Base-by-base conservation (phyloP, 2,329 filamentous ascomycete species). In the Stachybotrys chlorohalonatus region DNA sequence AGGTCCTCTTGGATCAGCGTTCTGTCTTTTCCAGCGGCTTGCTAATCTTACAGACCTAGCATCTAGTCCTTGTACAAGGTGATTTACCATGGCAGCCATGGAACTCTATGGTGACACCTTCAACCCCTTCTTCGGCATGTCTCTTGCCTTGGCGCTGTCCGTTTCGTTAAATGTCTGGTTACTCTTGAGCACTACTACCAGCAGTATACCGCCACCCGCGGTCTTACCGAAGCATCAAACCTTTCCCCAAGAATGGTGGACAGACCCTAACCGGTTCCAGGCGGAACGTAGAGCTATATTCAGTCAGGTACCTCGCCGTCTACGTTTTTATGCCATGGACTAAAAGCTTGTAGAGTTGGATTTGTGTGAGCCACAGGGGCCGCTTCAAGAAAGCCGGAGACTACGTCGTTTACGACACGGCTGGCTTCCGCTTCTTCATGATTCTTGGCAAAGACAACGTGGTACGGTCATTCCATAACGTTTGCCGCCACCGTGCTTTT, bases 261-360 rank as follows among this genome's bases (percentile, higher is more conserved):
- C 49, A 7, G 53, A 58, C 15, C 68, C 68, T 17, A 70, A 75
- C 64, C 45, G 17, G 5, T 77, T 75, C 57, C 68, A 75, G 58
- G 66, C 76, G 7, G 74, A 76, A 55, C 64, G 73, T 9, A 68
- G 73, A 5, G 70, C 74, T 13, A 71, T 76, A 49, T 76, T 76
- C 58, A 58, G 55, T 49, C 52, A 58, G 49, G 57, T 55, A 42
- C 1, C 24, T 50, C 2, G 24, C 2, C 24, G 4, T 24, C 24
- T 24, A 24, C 7, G 1, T 47, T 17, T 5, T 15, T 9, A 4
- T 8, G 1, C 4, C 16, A 6, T 39, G 1, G 16, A 13, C 48
- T 45, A 57, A 46, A 17, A 42, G 31, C 8, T 71, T 67, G 0
- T 63, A 70, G 62, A 66, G 62, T 53, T 75, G 72, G 72, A 58